Conservation (phyloP, 331 rosid genomes). For the Pyrus hybrid region DNA sequence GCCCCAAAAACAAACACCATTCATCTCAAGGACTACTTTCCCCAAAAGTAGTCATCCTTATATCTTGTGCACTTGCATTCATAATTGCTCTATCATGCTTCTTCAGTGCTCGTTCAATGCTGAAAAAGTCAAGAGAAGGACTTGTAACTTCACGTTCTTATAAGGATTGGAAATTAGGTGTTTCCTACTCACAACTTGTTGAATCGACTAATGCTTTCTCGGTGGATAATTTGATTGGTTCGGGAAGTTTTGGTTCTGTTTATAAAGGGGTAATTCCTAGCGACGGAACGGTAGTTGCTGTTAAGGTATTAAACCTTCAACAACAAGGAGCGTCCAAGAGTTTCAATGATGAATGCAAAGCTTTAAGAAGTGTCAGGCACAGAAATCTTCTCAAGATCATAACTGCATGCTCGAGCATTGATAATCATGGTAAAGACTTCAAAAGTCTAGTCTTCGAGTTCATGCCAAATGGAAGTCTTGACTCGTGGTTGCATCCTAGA, state of each 20-base stretch:
- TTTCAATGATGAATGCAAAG: slow-evolving; percentile 38
- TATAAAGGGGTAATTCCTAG: too few relatives aligned
- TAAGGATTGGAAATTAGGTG: not conserved
- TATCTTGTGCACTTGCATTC: not conserved
- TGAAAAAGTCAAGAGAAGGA: not conserved
- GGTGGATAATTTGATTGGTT: too few relatives aligned
- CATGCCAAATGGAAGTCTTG: too few relatives aligned
- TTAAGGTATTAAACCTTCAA: slow-evolving; percentile 39
- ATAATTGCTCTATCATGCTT: not conserved
- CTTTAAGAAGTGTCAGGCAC: slow-evolving; percentile 29
- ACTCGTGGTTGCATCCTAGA: too few relatives aligned
- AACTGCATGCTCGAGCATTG: slow-evolving; percentile 20
- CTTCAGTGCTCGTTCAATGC: not conserved
- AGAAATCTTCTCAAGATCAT: slow-evolving; percentile 43
- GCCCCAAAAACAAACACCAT: not conserved
- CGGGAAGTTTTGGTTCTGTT: too few relatives aligned
- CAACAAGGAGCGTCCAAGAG: slow-evolving; percentile 38
- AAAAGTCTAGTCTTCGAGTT: slow-evolving; percentile 39
- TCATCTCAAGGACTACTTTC: not conserved
- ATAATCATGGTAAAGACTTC: slow-evolving; percentile 43
- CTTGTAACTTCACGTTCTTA: not conserved
- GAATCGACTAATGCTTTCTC: too few relatives aligned
- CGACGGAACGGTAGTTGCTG: not conserved
- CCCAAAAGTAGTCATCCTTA: not conserved
- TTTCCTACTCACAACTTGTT: too few relatives aligned